Evolutionary conservation across 2,329 filamentous ascomycete genomes (phyloP), one percentile per base, ranked within the genome.

Genomic region (Mycosphaerella arachidis): DNA sequence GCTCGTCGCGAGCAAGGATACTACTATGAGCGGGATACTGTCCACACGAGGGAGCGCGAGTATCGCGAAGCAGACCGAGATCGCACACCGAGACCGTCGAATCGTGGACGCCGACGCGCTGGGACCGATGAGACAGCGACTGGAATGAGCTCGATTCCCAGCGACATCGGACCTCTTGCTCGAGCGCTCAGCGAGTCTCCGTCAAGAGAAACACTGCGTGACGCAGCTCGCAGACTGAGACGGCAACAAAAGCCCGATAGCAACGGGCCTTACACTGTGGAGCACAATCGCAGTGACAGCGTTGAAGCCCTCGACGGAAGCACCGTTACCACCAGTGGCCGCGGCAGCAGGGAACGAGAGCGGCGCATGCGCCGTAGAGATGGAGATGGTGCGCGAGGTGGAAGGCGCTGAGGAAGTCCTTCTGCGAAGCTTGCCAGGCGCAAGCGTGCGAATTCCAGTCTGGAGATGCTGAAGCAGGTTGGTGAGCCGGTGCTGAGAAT

Each of bases 121-220:
- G 40, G 53, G 30, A 29, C 52, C n/a, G 60, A 54, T 37, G 62
- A 63, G 40, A 63, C 58, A 8, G 57, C 52, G 4, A 59, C 52
- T 6, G 57, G 40, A 20, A 43, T 30, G 30, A 59, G 52, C 16
- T 59, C 56, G 6, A 29, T 63, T 31, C 62, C 54, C 2, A 59
- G 50, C 53, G 53, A 59, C 43, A 46, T 53, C 40, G 48, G 56
- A 27, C 58, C 62, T 10, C 60, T 69, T 18, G 58, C 56, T 33
- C 58, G 57, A 12, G 64, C 66, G 5, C 53, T 67, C 24, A 71
- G 69, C 58, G 69, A 71, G 59, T 71, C 70, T 56, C 70, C 70
- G 9, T 71, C 69, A 24, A 59, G 69, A 16, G 70, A 72, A 45
- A 56, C 55, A 13, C 35, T 64, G 18, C 33, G 27, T n/a, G 29